Percentiles rank a stretch among this genome's conserved stretches.
phyloP scores from a whole-genome alignment of 2,329 filamentous ascomycete genomes.

The Botrytis cinerea region DNA sequence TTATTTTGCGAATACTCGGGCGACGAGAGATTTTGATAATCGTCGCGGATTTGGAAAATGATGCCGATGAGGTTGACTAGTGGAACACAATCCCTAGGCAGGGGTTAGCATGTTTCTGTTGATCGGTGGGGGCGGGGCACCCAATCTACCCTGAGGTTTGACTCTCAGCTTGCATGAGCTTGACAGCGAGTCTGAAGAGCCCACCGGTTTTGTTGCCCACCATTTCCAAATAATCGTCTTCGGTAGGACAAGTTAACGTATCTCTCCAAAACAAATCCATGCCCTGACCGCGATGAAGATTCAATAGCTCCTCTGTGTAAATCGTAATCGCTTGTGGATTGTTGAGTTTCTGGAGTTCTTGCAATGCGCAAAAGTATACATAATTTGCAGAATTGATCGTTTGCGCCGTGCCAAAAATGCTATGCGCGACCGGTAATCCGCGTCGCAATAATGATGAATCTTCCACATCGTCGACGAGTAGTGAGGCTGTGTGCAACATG shows the following conservation, averaged over 20 bases:
- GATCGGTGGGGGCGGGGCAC: constrained; percentile 17
- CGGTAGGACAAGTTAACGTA: constrained; percentile 77
- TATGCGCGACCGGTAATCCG: constrained; percentile 79
- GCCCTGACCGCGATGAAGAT: constrained; percentile 83
- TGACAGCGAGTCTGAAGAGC: constrained; percentile 80
- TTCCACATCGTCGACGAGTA: constrained; percentile 87
- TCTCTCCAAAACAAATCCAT: constrained; percentile 93
- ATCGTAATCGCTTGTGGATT: constrained; percentile 69
- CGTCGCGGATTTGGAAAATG: constrained; percentile 88
- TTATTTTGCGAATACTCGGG: constrained; percentile 83
- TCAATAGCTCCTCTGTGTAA: constrained; percentile 80
- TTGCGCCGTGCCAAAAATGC: constrained; percentile 81
- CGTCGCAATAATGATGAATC: constrained; percentile 76
- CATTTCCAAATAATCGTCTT: constrained; percentile 94
- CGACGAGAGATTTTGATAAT: constrained; percentile 84
- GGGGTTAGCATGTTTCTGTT: constrained; percentile 9
- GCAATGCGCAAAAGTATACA: constrained; percentile 78
- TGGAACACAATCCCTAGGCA: constrained; percentile 67
- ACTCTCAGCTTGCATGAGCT: constrained; percentile 81
- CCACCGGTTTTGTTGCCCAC: constrained; percentile 89
- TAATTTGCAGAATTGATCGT: constrained; percentile 92
- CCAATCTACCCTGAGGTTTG: constrained; percentile 46
- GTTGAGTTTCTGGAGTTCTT: constrained; percentile 70
- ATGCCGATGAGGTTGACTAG: constrained; percentile 84
- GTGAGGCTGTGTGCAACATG: constrained; percentile 82